phyloP scores from a whole-genome alignment of 2,329 filamentous ascomycete genomes.

The Nigrospora sphaerica region DNA sequence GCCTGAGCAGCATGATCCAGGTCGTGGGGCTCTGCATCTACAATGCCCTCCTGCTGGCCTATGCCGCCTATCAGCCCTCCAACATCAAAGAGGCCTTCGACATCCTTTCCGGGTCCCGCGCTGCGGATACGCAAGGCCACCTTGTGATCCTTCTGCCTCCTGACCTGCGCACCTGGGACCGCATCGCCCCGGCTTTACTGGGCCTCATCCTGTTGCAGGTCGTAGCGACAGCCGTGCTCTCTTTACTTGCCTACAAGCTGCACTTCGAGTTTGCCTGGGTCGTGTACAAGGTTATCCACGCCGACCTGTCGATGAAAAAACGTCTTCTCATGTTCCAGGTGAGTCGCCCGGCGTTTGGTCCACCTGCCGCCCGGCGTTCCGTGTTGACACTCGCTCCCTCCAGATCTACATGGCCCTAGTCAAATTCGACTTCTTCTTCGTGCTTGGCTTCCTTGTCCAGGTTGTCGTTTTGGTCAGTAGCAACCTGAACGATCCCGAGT shows the following conservation, averaged over 20 bases:
- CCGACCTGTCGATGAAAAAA: background rate
- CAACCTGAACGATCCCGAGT: background rate
- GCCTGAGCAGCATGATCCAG: conserved; percentile 1
- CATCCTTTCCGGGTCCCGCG: background rate
- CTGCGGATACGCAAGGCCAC: background rate
- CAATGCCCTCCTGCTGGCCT: background rate
- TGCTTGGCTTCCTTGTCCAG: background rate
- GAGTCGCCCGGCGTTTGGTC: background rate
- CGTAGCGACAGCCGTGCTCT: background rate
- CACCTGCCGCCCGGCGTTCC: background rate
- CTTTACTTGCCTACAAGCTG: background rate
- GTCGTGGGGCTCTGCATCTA: background rate
- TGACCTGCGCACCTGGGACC: background rate
- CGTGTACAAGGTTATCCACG: background rate
- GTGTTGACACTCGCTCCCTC: too few relatives aligned
- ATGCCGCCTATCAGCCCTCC: background rate
- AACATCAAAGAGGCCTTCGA: background rate
- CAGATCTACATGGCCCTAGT: background rate
- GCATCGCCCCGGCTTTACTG: background rate
- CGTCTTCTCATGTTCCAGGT: background rate
- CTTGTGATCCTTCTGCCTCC: background rate
- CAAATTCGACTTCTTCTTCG: background rate
- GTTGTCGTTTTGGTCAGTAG: background rate
- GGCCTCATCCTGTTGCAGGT: background rate
- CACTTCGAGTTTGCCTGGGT: conserved; percentile 1